Percentiles rank a stretch among this genome's conserved stretches.
These are phyloP conservation scores for Hypoxylon lienhwacheense DNA, from an alignment of 495 filamentous ascomycete genomes.

Conservation along the genomic window DNA sequence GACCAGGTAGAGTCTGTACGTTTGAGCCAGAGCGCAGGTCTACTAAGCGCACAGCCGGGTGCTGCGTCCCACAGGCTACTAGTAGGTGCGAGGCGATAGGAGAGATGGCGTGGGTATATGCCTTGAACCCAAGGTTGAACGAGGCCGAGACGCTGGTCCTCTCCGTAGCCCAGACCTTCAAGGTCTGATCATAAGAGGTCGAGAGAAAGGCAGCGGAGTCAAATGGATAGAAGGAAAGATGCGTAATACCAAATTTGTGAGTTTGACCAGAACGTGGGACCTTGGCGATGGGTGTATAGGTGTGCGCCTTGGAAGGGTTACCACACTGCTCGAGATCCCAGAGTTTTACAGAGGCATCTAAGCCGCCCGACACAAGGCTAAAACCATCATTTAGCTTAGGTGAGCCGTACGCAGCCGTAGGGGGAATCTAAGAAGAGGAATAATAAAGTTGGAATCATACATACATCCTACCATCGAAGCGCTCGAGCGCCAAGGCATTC, in stretches of 20 bases:
- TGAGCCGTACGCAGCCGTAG: background rate
- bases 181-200: slow-evolving; percentile 78
- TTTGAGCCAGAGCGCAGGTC: slow-evolving; percentile 77
- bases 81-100: slow-evolving; percentile 71
- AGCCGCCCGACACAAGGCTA: slow-evolving; percentile 80
- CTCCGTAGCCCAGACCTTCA: slow-evolving; percentile 76
- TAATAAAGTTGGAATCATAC: slow-evolving; percentile 32
- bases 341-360: slow-evolving; percentile 73
- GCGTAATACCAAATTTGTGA: slow-evolving; percentile 80
- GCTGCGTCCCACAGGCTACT: slow-evolving; percentile 81
- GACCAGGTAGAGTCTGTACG: slow-evolving; percentile 73
- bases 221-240: slow-evolving; percentile 86
- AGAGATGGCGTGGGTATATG: slow-evolving; percentile 76
- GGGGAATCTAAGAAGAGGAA: background rate
- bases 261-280: slow-evolving; percentile 38
- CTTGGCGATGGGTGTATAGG: slow-evolving; percentile 52
- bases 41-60: slow-evolving; percentile 75
- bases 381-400: slow-evolving; percentile 24
- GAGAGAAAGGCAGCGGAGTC: slow-evolving; percentile 78
- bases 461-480: slow-evolving; percentile 75
- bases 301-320: slow-evolving; percentile 44
- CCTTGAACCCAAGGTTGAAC: slow-evolving; percentile 70
- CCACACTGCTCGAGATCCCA: slow-evolving; percentile 74
- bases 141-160: slow-evolving; percentile 60
- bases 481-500: slow-evolving; percentile 72